Percentiles rank a stretch among this genome's conserved stretches.
Conservation (phyloP, 1,284 basidiomycete genomes). For the Ustilago nuda region DNA sequence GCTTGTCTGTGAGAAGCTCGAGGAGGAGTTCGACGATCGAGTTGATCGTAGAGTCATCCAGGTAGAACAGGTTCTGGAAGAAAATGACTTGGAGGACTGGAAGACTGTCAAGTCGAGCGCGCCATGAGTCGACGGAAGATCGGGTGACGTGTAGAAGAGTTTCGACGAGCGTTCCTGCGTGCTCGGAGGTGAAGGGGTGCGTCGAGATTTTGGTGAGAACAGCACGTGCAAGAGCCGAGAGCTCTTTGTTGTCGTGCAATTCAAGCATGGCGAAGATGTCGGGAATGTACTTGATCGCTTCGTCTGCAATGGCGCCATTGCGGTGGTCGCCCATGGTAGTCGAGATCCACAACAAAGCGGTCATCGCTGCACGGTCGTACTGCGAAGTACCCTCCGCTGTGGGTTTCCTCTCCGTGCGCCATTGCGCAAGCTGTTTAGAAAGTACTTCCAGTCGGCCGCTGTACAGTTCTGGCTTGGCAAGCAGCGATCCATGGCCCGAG, state of each 20-base stretch:
- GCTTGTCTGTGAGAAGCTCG: slow-evolving; percentile 59
- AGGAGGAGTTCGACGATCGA: slow-evolving; percentile 61
- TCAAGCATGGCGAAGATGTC: slow-evolving; percentile 66
- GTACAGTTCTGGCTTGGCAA: slow-evolving; percentile 72
- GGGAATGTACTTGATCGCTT: slow-evolving; percentile 64
- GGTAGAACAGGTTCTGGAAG: slow-evolving; percentile 67
- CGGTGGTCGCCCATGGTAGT: slow-evolving; percentile 67
- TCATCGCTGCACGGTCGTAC: slow-evolving; percentile 65
- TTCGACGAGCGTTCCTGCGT: slow-evolving; percentile 51
- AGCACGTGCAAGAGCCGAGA: slow-evolving; percentile 53
- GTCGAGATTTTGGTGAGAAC: slow-evolving; percentile 63
- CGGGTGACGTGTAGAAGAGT: slow-evolving; percentile 56
- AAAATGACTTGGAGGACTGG: slow-evolving; percentile 67
- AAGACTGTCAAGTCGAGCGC: slow-evolving; percentile 61
- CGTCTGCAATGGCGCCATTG: slow-evolving; percentile 54
- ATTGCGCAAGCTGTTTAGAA: slow-evolving; percentile 60
- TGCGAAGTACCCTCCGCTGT: slow-evolving; percentile 68
- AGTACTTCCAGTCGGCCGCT: slow-evolving; percentile 73
- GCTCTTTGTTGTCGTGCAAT: slow-evolving; percentile 66
- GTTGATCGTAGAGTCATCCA: slow-evolving; percentile 40
- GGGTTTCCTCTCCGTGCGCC: slow-evolving; percentile 68
- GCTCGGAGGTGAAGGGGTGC: slow-evolving; percentile 52
- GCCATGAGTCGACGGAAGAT: slow-evolving; percentile 62
- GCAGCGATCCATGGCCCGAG: slow-evolving; percentile 72
- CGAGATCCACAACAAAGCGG: slow-evolving; percentile 62